Base-by-base conservation (phyloP, 2,329 filamentous ascomycete species). In the Xylariaceae sp. region DNA sequence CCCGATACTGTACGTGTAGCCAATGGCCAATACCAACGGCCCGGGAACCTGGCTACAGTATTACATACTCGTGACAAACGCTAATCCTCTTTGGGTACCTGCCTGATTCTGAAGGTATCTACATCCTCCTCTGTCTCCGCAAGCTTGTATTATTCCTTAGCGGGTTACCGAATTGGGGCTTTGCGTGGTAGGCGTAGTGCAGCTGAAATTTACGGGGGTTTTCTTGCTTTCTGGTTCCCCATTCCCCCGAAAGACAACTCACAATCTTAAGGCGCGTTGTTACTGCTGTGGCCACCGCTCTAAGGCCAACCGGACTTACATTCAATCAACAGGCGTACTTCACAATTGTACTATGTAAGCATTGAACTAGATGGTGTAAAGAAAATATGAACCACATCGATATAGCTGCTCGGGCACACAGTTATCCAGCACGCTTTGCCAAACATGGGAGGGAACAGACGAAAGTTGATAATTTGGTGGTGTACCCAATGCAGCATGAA, bases 111-210 rank as follows among this genome's bases (percentile, higher is more conserved):
- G n/a, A n/a, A n/a, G n/a, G n/a, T n/a, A n/a, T n/a, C n/a, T n/a
- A n/a, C n/a, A n/a, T n/a, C n/a, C n/a, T n/a, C 4, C 1, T 7
- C 2, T 35, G 8, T 16, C 21, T 40, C n/a, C 23, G 33, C 21
- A 42, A 42, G 21, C 29, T 42, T 42, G 21, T 41, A 23, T 24
- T 26, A 42, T 27, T 18, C 18, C 20, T 21, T 32, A 33, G 53
- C 57, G 57, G 57, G 49, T 51, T 59, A 57, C 57, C 57, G 37
- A 40, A 50, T 58, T 56, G 15, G 53, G 50, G 53, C 39, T 44
- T 47, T 26, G 23, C 43, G 53, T 51, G 42, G 52, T 26, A 33
- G 32, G 44, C 20, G 39, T 10, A 9, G n/a, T n/a, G n/a, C n/a
- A n/a, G n/a, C n/a, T n/a, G n/a, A n/a, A n/a, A n/a, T n/a, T n/a